A percentile compares a stretch with the other conserved stretches of the same genome.
These are phyloP conservation scores for Boletus reticuloceps DNA, from an alignment of 768 basidiomycete species.

Conservation along the genomic window DNA sequence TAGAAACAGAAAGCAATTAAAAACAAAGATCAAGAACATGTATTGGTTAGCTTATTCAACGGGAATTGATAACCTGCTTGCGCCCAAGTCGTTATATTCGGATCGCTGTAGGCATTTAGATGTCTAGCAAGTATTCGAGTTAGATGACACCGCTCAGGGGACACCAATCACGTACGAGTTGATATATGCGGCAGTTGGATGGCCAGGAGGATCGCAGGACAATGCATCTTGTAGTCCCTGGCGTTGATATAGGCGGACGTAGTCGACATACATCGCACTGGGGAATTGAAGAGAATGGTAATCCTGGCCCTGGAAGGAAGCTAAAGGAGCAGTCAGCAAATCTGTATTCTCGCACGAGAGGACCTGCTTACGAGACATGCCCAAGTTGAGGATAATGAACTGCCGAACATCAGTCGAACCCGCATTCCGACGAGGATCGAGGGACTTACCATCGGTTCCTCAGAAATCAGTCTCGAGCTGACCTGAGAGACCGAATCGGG, in stretches of 20 bases:
- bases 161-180: constrained; percentile 41
- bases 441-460: constrained; percentile 86
- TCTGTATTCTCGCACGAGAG: background rate
- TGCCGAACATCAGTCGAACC: constrained; percentile 28
- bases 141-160: background rate
- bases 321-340: constrained; percentile 24
- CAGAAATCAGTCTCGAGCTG: constrained; percentile 65
- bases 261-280: constrained; percentile 79
- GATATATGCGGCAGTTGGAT: constrained; percentile 83
- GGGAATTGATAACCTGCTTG: constrained; percentile 76
- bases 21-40: constrained; percentile 18
- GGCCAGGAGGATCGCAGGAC: constrained; percentile 74
- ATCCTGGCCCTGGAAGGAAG: constrained; percentile 56
- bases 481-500: constrained; percentile 60
- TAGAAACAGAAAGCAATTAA: constrained; percentile 3
- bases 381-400: constrained; percentile 86
- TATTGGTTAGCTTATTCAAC: constrained; percentile 45
- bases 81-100: constrained; percentile 86
- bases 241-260: constrained; percentile 86
- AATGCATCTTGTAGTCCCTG: constrained; percentile 63
- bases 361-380: constrained; percentile 57
- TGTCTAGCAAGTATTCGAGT: constrained; percentile 21
- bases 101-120: constrained; percentile 64
- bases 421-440: background rate
- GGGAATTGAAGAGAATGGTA: constrained; percentile 61